Evolutionary conservation across 2,329 filamentous ascomycete genomes (phyloP), one percentile per base, ranked within the genome.

Genomic region (Apiospora rasikravindrae): DNA sequence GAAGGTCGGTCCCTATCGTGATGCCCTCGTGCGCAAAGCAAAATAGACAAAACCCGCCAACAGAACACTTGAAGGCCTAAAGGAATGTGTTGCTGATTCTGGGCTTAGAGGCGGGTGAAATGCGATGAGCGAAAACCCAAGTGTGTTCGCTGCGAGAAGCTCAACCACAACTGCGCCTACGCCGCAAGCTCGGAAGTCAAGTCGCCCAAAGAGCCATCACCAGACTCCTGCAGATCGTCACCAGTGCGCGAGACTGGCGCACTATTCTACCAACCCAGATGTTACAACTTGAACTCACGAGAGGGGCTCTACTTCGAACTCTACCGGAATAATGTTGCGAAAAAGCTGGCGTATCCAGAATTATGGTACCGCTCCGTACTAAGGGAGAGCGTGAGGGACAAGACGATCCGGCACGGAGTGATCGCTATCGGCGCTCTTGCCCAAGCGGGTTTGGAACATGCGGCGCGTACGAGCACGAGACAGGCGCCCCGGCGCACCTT

Each of bases 341-440:
- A 26, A 29, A 33, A 40, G 45, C 68, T 69, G 29, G 68, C 45
- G 29, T 69, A 69, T 24, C 45, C 68, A 5, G 68, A 69, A 10
- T 24, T 69, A 10, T 69, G 68, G 68, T 69, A 69, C 47, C 68
- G 68, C 4, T 69, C 68, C 11, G 68, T 69, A 19, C n/a, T 69
- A 14, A 33, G 68, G 19, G 68, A 69, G 49, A 69, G 47, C 47
- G 68, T 51, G 22, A 47, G 68, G 45, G 68, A 69, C 33, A 51
- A 37, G 45, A 53, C 47, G 16, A n/a, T 69, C 45, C 47, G 68
- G 14, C 68, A 69, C 33, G 24, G 47, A 33, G 68, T 69, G 4
- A 37, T 69, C 47, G 68, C 68, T 22, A 51, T 69, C 49, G 68
- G 68, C 68, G 68, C 68, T 13, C 47, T 69, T 33, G 47, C 68